A percentile compares a stretch with the other conserved stretches of the same genome.
Evolutionary conservation across 805 yeast species (phyloP).

Genomic region (Myxozyma neglecta): DNA sequence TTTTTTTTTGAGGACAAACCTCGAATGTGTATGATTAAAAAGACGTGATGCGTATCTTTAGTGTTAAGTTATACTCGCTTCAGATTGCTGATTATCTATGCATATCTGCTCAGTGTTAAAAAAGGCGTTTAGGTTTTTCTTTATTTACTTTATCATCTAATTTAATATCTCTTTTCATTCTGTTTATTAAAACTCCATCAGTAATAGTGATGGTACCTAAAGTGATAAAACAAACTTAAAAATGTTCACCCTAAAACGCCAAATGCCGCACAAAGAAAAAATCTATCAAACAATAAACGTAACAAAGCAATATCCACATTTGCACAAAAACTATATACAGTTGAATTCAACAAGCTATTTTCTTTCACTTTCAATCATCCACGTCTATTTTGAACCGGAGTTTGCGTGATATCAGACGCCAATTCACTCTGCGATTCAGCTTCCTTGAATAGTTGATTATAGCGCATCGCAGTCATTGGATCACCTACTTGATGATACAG

Average conservation of each 20-base stretch:
- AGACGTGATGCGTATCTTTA: no score
- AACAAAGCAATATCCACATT: no score
- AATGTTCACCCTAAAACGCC: neutral
- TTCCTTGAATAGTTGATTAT: conserved; percentile 68
- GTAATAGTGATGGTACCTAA: no score
- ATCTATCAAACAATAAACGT: neutral
- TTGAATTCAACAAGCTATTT: neutral
- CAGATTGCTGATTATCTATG: no score
- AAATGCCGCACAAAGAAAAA: neutral
- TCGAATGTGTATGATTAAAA: neutral
- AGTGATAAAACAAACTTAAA: neutral
- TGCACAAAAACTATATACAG: no score
- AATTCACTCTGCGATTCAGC: conserved; percentile 42
- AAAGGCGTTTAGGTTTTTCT: no score
- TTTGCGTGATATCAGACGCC: neutral
- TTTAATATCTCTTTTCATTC: no score
- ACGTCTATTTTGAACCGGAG: neutral
- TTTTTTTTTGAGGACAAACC: neutral
- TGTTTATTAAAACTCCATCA: no score
- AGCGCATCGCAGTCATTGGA: conserved; percentile 52
- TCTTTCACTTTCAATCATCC: neutral
- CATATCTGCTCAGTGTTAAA: no score
- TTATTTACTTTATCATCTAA: no score
- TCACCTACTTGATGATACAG: conserved; percentile 62
- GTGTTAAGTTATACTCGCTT: no score